Conservation (phyloP, 202 grass and related monocot species). For the Alloteropsis angusta region DNA sequence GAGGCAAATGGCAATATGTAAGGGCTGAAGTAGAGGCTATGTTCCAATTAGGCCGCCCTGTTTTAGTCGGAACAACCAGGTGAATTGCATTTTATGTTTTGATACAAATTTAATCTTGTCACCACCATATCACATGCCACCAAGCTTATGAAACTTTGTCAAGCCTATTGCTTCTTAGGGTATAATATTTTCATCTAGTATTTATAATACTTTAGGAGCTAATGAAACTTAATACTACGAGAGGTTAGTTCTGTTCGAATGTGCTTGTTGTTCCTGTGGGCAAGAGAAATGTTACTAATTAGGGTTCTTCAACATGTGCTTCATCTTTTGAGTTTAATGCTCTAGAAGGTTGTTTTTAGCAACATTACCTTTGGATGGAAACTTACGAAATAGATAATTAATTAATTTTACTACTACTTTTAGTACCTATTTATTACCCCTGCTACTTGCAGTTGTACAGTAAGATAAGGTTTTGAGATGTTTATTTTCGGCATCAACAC, state of each 20-base stretch:
- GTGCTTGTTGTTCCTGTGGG: background rate
- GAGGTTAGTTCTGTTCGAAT: background rate
- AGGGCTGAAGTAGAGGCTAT: constrained; percentile 80
- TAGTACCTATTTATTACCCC: background rate
- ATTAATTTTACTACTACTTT: background rate
- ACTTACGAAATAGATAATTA: background rate
- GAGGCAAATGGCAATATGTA: constrained; percentile 93
- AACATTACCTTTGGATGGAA: background rate
- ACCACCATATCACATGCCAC: background rate
- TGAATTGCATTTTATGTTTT: constrained; percentile 25
- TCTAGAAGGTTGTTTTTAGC: background rate
- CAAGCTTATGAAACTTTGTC: background rate
- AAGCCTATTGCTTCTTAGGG: background rate
- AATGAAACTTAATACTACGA: background rate
- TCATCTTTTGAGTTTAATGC: background rate
- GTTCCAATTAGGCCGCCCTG: constrained; percentile 81
- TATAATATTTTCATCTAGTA: background rate
- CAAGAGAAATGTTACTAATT: background rate
- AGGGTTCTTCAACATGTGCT: background rate
- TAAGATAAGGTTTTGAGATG: background rate
- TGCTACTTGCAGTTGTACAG: background rate
- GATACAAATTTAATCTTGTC: background rate
- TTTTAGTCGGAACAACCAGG: constrained; percentile 98
- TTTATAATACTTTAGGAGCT: background rate
- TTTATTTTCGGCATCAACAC: too few relatives aligned